Percentiles rank a stretch among this genome's conserved stretches.
phyloP scores from a whole-genome alignment of 2,329 filamentous ascomycete species.

The Calonectria pauciramosa region DNA sequence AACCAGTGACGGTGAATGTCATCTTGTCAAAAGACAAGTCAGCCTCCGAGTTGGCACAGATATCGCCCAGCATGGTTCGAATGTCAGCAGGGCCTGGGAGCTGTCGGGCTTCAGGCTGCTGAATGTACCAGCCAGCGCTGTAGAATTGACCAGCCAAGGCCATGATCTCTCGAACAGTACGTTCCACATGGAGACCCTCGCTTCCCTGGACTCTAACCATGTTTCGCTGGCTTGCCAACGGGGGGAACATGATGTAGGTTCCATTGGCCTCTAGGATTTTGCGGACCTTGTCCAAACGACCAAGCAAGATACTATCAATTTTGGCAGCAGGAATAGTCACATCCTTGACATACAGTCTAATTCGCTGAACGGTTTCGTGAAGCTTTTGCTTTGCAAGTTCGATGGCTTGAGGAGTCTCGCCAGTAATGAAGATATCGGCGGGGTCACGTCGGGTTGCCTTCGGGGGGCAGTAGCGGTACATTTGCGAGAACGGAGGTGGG shows the following conservation, averaged over 20 bases:
- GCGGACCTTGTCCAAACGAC: slow-evolving; percentile 93
- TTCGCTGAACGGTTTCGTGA: slow-evolving; percentile 84
- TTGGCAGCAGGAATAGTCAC: slow-evolving; percentile 91
- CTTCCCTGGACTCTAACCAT: slow-evolving; percentile 92
- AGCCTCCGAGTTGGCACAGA: slow-evolving; percentile 95
- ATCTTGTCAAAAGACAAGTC: slow-evolving; percentile 96
- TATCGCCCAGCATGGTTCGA: slow-evolving; percentile 91
- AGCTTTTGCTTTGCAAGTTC: slow-evolving; percentile 91
- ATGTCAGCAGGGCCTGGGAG: slow-evolving; percentile 79
- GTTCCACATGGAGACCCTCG: slow-evolving; percentile 93
- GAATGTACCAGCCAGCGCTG: slow-evolving; percentile 95
- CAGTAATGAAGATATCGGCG: slow-evolving; percentile 95
- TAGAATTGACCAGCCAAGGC: slow-evolving; percentile 96
- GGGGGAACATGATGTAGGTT: slow-evolving; percentile 93
- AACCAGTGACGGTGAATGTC: slow-evolving; percentile 93
- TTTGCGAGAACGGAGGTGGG: slow-evolving; percentile 90
- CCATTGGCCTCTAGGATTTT: slow-evolving; percentile 98
- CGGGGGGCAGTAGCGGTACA: slow-evolving; percentile 90
- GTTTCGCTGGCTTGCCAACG: slow-evolving; percentile 86
- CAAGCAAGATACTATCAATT: slow-evolving; percentile 93
- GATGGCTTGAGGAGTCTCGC: slow-evolving; percentile 87
- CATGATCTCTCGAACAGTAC: slow-evolving; percentile 97
- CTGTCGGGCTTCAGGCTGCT: slow-evolving; percentile 77
- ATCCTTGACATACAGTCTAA: slow-evolving; percentile 91
- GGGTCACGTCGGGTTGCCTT: slow-evolving; percentile 86